Percentiles rank a stretch among this genome's conserved stretches.
Conservation (phyloP, 257 asterid genomes). For the Nicotiana knightiana region DNA sequence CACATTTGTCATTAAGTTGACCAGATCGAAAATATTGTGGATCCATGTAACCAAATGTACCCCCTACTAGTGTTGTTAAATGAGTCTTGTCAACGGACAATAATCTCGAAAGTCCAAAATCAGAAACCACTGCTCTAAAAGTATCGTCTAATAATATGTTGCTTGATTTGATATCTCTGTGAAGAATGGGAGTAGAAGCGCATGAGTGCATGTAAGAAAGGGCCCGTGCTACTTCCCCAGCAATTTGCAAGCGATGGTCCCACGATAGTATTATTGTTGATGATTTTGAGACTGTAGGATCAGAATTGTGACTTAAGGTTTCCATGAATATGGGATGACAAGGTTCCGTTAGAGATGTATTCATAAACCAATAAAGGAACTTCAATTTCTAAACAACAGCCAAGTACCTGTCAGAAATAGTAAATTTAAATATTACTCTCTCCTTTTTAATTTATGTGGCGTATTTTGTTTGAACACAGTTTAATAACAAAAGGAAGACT, state of each 20-base stretch:
- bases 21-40: slow-evolving; percentile 35
- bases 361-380: slow-evolving; percentile 5
- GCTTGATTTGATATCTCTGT: slow-evolving; percentile 36
- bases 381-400: slow-evolving; percentile 1
- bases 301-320: not conserved
- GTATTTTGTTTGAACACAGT: too few species aligned
- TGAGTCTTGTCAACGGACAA: slow-evolving; percentile 22
- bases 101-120: slow-evolving; percentile 32
- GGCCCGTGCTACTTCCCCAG: slow-evolving; percentile 37
- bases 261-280: slow-evolving; percentile 12
- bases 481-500: too few species aligned
- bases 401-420: not conserved
- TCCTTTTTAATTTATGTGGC: too few species aligned
- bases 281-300: not conserved
- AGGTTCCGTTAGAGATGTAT: slow-evolving; percentile 4
- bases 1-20: slow-evolving; percentile 33
- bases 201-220: slow-evolving; percentile 34
- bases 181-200: slow-evolving; percentile 32
- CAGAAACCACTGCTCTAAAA: slow-evolving; percentile 31
- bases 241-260: slow-evolving; percentile 34
- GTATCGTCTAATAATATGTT: slow-evolving; percentile 31
- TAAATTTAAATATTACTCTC: not conserved
- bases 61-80: slow-evolving; percentile 23
- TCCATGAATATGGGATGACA: not conserved
- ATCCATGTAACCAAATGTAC: slow-evolving; percentile 37